A percentile compares a stretch with the other conserved stretches of the same genome.
Evolutionary conservation across 148 eudicot genomes (phyloP).

Genomic region (Rhododendron ovatum): DNA sequence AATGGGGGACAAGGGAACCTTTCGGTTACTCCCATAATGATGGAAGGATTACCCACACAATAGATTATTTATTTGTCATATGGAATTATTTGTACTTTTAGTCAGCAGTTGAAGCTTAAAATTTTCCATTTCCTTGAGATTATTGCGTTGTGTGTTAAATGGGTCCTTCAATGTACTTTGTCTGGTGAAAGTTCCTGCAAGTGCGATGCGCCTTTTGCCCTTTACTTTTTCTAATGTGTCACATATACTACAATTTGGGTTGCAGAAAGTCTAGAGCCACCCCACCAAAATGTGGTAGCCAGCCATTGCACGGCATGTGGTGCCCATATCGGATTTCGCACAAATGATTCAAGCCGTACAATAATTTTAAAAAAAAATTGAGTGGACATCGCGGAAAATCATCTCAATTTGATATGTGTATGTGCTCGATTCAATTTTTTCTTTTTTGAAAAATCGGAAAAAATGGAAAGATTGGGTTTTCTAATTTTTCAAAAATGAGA

Average conservation of each 20-base stretch:
- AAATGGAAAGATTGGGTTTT: too few species aligned
- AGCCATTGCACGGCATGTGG: too few species aligned
- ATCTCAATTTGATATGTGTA: too few species aligned
- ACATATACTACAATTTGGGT: neutral
- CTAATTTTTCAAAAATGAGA: too few species aligned
- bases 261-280: neutral
- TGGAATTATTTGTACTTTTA: neutral
- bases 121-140: neutral
- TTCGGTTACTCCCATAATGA: neutral
- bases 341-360: too few species aligned
- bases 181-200: neutral
- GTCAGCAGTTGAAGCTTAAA: neutral
- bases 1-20: neutral
- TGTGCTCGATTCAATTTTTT: too few species aligned
- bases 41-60: neutral
- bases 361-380: too few species aligned
- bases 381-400: too few species aligned
- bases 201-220: neutral
- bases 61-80: neutral
- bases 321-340: too few species aligned
- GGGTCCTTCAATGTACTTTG: neutral
- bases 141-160: neutral
- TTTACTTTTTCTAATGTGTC: neutral
- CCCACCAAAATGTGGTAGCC: too few species aligned
- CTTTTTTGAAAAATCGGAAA: too few species aligned